Base-by-base conservation (phyloP, 1,284 basidiomycete genomes). In the Microbotryum saponariae region DNA sequence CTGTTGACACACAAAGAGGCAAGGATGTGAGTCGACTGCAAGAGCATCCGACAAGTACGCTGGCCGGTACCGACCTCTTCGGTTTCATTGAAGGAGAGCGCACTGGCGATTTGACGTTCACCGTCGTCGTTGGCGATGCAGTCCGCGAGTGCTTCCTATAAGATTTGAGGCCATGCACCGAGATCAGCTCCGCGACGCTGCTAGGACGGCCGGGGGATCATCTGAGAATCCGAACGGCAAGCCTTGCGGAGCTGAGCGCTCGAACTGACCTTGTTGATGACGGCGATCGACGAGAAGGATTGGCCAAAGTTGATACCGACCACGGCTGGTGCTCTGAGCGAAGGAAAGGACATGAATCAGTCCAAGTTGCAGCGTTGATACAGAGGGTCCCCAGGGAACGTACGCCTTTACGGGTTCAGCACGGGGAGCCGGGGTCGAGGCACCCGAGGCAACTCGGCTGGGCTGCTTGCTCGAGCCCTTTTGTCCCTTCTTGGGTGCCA, bases 81-180 rank as follows among this genome's bases (percentile, higher is more conserved):
- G 75, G 91, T 87, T 27, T 89, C 92, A 65, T 86, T 85, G 77
- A 94, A 98, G 0, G 93, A 85, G 64, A 98, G 82, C 48, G 91
- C 91, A 73, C 89, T 93, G 0, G 92, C 92, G 73, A 98, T 96
- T 78, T 98, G 96, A 48, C 94, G 86, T 76, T 97, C 94, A 54
- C 94, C 94, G 73, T 97, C 94, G 76, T 98, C 93, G 76, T 97
- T 97, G 27, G 94, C 94, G 67, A 98, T 97, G 74, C 89, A 93
- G 74, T 90, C 88, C 42, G 92, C 85, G 50, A 87, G 79, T 27
- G 89, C 89, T 77, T 93, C 89, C 89, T 91, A 70, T 46, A 58
- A 27, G 37, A 31, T 37, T 2, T 18, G 46, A 27, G 27, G 55
- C 31, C 0, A 31, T 31, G 25, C 54, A 66, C 67, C 37, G 69